Evolutionary conservation across 495 filamentous ascomycete genomes (phyloP).

Genomic region (Parathielavia hyrcaniae): DNA sequence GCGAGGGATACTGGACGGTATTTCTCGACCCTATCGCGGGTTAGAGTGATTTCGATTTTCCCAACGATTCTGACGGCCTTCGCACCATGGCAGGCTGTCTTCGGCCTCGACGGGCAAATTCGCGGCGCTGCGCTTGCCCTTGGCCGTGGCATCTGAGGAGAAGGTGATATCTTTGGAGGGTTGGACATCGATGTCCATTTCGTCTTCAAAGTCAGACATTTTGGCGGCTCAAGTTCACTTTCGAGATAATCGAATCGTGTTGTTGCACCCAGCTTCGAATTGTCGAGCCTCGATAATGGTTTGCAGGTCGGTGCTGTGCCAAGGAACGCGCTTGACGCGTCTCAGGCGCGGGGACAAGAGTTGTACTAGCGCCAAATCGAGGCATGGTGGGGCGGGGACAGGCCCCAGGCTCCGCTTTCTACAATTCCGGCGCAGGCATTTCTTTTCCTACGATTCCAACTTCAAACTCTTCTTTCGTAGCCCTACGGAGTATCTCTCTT

Average conservation of each 20-base stretch:
- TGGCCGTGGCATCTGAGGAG: conserved; percentile 59
- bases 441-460: too few relatives aligned
- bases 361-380: too few relatives aligned
- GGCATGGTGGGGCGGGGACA: too few relatives aligned
- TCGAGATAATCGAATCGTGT: background rate
- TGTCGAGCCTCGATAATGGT: too few relatives aligned
- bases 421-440: too few relatives aligned
- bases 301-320: too few relatives aligned
- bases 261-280: too few relatives aligned
- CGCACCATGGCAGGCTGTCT: conserved; percentile 88
- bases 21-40: conserved; percentile 80
- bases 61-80: background rate
- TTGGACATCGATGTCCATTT: conserved; percentile 76
- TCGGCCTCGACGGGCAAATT: conserved; percentile 91
- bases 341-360: too few relatives aligned
- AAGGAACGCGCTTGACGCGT: conserved; percentile 11
- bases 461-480: too few relatives aligned
- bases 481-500: too few relatives aligned
- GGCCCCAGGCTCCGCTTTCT: too few relatives aligned
- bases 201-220: conserved; percentile 92
- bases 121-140: conserved; percentile 84
- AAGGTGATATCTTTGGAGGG: conserved; percentile 54
- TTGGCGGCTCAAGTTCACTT: conserved; percentile 8
- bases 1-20: conserved; percentile 82
- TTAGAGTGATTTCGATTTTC: background rate